These are phyloP conservation scores for Diaporthe citri DNA, from an alignment of 2,329 filamentous ascomycete species.

Conservation along the genomic window DNA sequence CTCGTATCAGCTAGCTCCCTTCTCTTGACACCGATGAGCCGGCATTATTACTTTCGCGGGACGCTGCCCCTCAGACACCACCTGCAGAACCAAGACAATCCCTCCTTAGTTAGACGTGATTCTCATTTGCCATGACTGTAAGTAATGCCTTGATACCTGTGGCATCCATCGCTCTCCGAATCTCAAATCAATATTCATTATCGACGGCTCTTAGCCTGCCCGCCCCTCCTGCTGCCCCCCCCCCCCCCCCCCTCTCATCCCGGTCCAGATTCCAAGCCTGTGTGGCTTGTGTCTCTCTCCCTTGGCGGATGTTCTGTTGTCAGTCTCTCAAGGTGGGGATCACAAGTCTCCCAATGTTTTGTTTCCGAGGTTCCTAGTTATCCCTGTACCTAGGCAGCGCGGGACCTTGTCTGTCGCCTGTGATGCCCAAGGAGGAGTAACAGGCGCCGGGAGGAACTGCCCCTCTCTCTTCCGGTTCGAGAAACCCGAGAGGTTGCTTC, in stretches of 20 bases:
- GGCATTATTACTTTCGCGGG: constrained; percentile 5
- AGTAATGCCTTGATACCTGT: constrained; percentile 4
- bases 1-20: constrained; percentile 10
- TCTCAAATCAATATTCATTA: constrained; percentile 12
- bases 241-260: neutral
- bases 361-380: constrained; percentile 8
- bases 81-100: constrained; percentile 30
- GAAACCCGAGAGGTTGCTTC: constrained; percentile 12
- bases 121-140: constrained; percentile 13
- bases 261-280: neutral
- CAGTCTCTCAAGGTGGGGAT: neutral
- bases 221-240: neutral
- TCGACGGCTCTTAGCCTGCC: constrained; percentile 10
- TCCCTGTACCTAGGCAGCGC: neutral
- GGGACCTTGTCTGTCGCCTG: constrained; percentile 5
- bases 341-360: neutral
- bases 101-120: constrained; percentile 21
- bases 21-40: constrained; percentile 1
- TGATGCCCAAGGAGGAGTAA: constrained; percentile 3
- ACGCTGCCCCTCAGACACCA: constrained; percentile 4
- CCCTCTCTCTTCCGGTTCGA: neutral
- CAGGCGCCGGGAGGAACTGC: neutral
- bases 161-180: neutral
- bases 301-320: neutral
- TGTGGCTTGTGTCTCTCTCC: constrained; percentile 13